These are phyloP conservation scores for Alnus rubra DNA, from an alignment of 306 rosid genomes.

Conservation along the genomic window DNA sequence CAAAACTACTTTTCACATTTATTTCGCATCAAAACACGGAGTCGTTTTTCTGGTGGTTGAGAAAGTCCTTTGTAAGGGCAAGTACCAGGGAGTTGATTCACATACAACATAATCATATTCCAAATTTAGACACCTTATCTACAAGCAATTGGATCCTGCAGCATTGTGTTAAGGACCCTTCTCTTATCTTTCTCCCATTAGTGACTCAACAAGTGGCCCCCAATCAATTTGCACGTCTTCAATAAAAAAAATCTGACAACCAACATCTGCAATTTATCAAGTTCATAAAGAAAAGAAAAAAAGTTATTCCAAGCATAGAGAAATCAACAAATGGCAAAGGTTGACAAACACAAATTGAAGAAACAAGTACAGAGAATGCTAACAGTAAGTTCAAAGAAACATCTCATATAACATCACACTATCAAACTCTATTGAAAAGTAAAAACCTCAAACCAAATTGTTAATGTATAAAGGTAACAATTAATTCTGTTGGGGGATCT, in stretches of 20 bases:
- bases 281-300: neutral
- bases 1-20: no score
- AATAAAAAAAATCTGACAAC: neutral
- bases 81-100: neutral
- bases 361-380: neutral
- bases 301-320: neutral
- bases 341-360: neutral
- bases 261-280: neutral
- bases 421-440: neutral
- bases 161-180: neutral
- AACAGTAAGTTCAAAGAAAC: neutral
- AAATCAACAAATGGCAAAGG: neutral
- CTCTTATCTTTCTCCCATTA: neutral
- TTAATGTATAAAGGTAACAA: neutral
- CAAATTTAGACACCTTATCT: neutral
- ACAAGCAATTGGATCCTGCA: neutral
- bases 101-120: neutral
- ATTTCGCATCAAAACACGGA: no score
- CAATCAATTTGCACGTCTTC: neutral
- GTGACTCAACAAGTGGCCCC: neutral
- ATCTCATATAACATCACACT: neutral
- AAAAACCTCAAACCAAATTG: neutral
- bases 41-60: no score
- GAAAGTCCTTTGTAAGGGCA: no score
- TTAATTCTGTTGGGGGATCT: neutral